Conservation (phyloP, 2,329 filamentous ascomycete species). For the Malbranchea cinnamomea region DNA sequence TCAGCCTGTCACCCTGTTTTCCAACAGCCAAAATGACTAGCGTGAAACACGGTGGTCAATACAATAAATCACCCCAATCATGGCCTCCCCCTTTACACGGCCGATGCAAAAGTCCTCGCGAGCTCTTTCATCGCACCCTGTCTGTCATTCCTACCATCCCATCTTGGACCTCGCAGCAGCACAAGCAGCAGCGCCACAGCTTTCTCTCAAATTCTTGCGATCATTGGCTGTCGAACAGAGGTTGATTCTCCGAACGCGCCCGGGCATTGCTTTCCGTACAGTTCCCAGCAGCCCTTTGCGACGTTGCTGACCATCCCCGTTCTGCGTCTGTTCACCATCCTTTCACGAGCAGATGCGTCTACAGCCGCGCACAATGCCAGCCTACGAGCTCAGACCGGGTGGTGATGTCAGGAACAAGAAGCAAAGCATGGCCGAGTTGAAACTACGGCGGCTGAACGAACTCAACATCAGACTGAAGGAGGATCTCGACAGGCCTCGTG, state of each 20-base stretch:
- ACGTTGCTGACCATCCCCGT: neutral
- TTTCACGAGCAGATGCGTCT: neutral
- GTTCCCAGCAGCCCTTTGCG: constrained; percentile 5
- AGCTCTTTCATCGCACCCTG: too few relatives aligned
- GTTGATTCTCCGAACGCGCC: too few relatives aligned
- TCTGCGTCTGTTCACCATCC: constrained; percentile 1
- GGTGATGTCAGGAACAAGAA: constrained; percentile 74
- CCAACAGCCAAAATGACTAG: neutral
- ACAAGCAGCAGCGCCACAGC: too few relatives aligned
- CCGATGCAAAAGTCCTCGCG: too few relatives aligned
- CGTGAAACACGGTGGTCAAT: too few relatives aligned
- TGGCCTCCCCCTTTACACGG: too few relatives aligned
- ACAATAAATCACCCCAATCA: too few relatives aligned
- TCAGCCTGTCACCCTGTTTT: constrained; percentile 5
- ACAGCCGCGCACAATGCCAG: constrained; percentile 35
- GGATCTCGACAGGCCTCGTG: constrained; percentile 86
- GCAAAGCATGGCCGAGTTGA: constrained; percentile 97
- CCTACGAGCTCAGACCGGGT: constrained; percentile 51
- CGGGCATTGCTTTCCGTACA: too few relatives aligned
- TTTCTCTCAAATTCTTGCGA: too few relatives aligned
- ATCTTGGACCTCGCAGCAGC: too few relatives aligned
- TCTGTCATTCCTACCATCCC: too few relatives aligned
- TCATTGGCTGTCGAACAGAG: too few relatives aligned
- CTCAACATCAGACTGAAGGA: constrained; percentile 92
- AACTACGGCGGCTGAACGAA: constrained; percentile 89